Evolutionary conservation across 208 protist genomes (phyloP).

Genomic region (Porcisia deanei): DNA sequence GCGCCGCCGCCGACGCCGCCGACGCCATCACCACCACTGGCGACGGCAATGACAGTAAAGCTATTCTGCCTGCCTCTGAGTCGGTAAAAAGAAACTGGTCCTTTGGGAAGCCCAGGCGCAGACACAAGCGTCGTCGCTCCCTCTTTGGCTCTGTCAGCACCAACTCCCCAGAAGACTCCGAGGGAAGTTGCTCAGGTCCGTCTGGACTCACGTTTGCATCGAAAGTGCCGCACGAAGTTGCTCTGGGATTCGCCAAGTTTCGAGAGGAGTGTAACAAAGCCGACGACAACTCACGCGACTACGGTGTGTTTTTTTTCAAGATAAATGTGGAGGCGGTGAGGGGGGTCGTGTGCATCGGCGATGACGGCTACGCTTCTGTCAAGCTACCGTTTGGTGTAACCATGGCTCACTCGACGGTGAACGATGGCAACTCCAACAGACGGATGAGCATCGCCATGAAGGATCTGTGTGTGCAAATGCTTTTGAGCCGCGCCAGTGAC

Average conservation of each 20-base stretch:
- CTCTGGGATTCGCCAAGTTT: constrained; percentile 53
- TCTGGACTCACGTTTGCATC: constrained; percentile 30
- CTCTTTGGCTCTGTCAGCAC: constrained; percentile 15
- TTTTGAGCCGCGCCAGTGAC: constrained; percentile 33
- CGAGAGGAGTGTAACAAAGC: constrained; percentile 59
- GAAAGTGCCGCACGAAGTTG: constrained; percentile 45
- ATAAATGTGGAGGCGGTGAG: constrained; percentile 37
- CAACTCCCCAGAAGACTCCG: constrained; percentile 5
- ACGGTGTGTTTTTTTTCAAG: constrained; percentile 68
- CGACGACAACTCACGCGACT: constrained; percentile 75
- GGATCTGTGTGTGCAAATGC: constrained; percentile 43
- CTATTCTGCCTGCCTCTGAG: constrained; percentile 24
- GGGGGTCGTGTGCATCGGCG: constrained; percentile 50
- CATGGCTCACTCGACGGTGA: constrained; percentile 67
- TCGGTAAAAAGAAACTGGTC: constrained; percentile 1
- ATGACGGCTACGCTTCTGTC: constrained; percentile 56
- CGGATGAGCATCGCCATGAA: constrained; percentile 51
- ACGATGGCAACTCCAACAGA: constrained; percentile 86
- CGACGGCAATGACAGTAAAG: neutral
- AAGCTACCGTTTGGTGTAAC: constrained; percentile 66
- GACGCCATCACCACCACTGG: too few relatives aligned
- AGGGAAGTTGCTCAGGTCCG: constrained; percentile 1
- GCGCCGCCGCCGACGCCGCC: neutral
- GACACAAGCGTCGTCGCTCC: constrained; percentile 18
- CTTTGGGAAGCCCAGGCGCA: neutral